Conservation (phyloP, 2,329 filamentous ascomycete species). For the Cytospora leucostoma region DNA sequence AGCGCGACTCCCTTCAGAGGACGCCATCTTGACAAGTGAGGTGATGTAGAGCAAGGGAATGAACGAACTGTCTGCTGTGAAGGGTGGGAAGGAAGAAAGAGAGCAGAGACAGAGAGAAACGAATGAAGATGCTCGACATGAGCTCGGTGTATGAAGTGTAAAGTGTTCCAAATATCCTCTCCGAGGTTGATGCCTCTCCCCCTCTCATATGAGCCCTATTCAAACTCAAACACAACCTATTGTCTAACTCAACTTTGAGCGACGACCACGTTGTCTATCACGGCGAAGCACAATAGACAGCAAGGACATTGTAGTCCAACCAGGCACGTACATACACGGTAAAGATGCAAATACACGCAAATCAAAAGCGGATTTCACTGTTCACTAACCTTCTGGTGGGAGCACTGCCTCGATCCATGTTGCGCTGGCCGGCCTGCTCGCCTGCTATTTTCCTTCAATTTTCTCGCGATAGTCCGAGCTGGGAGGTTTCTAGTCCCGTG, state of each 20-base stretch:
- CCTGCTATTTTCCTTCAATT: background rate
- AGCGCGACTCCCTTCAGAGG: background rate
- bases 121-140: background rate
- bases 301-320: background rate
- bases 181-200: background rate
- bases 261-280: conserved; percentile 1
- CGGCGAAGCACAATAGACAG: conserved; percentile 8
- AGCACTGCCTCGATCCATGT: conserved; percentile 25
- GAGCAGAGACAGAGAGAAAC: background rate
- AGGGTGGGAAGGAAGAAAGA: background rate
- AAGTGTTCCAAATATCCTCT: background rate
- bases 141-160: background rate
- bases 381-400: conserved; percentile 27
- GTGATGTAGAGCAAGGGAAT: background rate
- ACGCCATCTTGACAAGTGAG: conserved; percentile 2
- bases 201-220: background rate
- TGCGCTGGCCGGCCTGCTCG: conserved; percentile 2
- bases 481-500: too few relatives aligned
- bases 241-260: conserved; percentile 14
- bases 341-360: background rate
- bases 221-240: background rate
- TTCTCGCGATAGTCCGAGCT: conserved; percentile 6
- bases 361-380: background rate
- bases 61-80: background rate
- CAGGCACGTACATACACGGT: background rate